Percentiles rank a stretch among this genome's conserved stretches.
phyloP scores from a whole-genome alignment of 352 stramenopile species.

The Pythium insidiosum region DNA sequence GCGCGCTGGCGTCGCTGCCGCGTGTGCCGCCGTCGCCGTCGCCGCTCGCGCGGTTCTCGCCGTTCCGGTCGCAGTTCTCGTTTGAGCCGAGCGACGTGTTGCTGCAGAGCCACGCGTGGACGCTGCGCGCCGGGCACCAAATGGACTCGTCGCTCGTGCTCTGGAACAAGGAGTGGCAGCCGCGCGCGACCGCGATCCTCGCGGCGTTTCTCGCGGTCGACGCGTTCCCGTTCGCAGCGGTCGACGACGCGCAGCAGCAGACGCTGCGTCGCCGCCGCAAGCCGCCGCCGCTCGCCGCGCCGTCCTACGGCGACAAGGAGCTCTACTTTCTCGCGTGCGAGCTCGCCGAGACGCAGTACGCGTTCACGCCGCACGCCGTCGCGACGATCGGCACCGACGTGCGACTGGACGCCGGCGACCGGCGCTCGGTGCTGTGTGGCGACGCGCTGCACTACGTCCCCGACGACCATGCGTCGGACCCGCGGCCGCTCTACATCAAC shows the following conservation, averaged over 20 bases:
- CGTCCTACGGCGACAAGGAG: slow-evolving; percentile 44
- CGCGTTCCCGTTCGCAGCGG: too few relatives aligned
- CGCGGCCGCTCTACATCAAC: slow-evolving; percentile 33
- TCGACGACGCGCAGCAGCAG: too few relatives aligned
- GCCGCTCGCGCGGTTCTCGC: background rate
- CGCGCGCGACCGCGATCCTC: slow-evolving; percentile 31
- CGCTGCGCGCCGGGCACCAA: slow-evolving; percentile 22
- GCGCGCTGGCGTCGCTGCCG: slow-evolving; percentile 16
- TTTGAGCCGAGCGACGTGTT: slow-evolving; percentile 20
- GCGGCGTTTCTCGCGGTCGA: slow-evolving; percentile 31
- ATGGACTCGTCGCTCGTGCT: slow-evolving; percentile 43
- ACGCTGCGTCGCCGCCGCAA: slow-evolving; percentile 18
- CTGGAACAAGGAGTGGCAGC: slow-evolving; percentile 33
- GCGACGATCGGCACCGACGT: slow-evolving; percentile 4
- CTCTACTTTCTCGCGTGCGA: slow-evolving; percentile 41
- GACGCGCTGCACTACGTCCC: slow-evolving; percentile 34
- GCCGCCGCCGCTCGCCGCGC: too few relatives aligned
- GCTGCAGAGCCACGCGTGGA: slow-evolving; percentile 26
- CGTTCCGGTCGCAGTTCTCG: slow-evolving; percentile 12
- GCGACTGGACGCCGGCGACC: background rate
- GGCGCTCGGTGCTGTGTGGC: slow-evolving; percentile 23
- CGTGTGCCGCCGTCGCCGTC: slow-evolving; percentile 16
- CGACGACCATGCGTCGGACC: background rate
- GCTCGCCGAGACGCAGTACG: slow-evolving; percentile 36
- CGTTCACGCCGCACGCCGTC: slow-evolving; percentile 25